A percentile compares a stretch with the other conserved stretches of the same genome.
These are phyloP conservation scores for Lepidopterella palustris DNA, from an alignment of 495 filamentous ascomycete genomes.

Conservation along the genomic window DNA sequence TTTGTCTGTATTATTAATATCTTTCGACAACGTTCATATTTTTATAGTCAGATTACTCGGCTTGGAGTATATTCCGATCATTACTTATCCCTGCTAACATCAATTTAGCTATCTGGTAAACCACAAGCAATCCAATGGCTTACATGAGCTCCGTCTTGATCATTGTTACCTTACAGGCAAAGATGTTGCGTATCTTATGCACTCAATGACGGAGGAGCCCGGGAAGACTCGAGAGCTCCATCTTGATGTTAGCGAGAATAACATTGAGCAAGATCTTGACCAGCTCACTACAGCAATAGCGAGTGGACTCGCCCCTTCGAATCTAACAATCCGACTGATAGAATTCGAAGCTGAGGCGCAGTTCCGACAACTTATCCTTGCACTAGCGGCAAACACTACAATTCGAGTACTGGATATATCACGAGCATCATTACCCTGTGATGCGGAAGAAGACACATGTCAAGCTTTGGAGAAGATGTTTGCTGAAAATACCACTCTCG, in stretches of 20 bases:
- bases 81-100: not conserved
- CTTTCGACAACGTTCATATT: not conserved
- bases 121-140: slow-evolving; percentile 50
- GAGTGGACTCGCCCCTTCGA: slow-evolving; percentile 57
- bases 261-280: slow-evolving; percentile 65
- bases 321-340: slow-evolving; percentile 75
- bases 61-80: not conserved
- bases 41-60: not conserved
- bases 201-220: slow-evolving; percentile 53
- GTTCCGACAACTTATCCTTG: slow-evolving; percentile 66
- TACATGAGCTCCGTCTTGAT: slow-evolving; percentile 66
- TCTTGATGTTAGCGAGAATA: slow-evolving; percentile 75
- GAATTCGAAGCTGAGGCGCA: slow-evolving; percentile 73
- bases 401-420: slow-evolving; percentile 80
- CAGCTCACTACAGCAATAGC: slow-evolving; percentile 64
- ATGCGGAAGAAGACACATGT: slow-evolving; percentile 68
- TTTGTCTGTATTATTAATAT: not conserved
- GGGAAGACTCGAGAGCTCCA: slow-evolving; percentile 60
- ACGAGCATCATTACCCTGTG: slow-evolving; percentile 75
- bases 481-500: slow-evolving; percentile 66
- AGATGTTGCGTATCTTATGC: slow-evolving; percentile 71
- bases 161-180: slow-evolving; percentile 74
- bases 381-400: slow-evolving; percentile 65
- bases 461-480: slow-evolving; percentile 69
- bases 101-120: slow-evolving; percentile 22